phyloP scores from a whole-genome alignment of 2,329 filamentous ascomycete species.

The Ambrosiella xylebori region DNA sequence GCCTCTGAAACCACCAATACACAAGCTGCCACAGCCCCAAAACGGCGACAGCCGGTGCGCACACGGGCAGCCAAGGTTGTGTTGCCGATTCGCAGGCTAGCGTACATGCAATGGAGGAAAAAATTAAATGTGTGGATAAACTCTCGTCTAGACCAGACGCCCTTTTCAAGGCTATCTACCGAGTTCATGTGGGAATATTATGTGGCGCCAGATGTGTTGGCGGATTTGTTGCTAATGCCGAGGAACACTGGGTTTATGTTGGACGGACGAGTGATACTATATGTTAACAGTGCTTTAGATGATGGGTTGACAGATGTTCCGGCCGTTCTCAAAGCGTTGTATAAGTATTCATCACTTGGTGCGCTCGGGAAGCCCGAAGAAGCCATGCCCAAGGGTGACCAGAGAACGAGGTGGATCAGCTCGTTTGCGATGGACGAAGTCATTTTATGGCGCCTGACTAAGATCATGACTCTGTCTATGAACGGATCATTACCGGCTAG shows the following conservation, averaged over 20 bases:
- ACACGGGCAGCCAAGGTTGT: not conserved
- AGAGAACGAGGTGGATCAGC: conserved; percentile 31
- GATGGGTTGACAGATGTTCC: conserved; percentile 35
- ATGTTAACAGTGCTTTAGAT: conserved; percentile 37
- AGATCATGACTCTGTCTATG: conserved; percentile 34
- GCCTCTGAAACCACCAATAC: not conserved
- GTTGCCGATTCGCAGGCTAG: conserved; percentile 8
- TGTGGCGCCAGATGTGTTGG: conserved; percentile 32
- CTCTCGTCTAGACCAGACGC: not conserved
- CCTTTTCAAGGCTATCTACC: not conserved
- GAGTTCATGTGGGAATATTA: conserved; percentile 25
- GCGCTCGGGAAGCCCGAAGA: conserved; percentile 13
- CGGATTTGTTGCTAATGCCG: conserved; percentile 42
- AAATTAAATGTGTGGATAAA: conserved; percentile 2
- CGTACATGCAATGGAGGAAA: conserved; percentile 8
- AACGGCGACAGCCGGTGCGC: not conserved
- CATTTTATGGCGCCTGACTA: conserved; percentile 83
- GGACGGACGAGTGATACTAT: conserved; percentile 42
- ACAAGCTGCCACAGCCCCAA: not conserved
- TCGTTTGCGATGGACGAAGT: conserved; percentile 63
- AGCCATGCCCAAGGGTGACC: conserved; percentile 4
- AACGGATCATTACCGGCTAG: not conserved
- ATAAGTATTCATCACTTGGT: conserved; percentile 32
- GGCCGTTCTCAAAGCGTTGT: conserved; percentile 36
- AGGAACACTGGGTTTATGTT: conserved; percentile 31